Percentiles rank a stretch among this genome's conserved stretches.
phyloP scores from a whole-genome alignment of 768 basidiomycete species.

The Cystobasidium ongulense region DNA sequence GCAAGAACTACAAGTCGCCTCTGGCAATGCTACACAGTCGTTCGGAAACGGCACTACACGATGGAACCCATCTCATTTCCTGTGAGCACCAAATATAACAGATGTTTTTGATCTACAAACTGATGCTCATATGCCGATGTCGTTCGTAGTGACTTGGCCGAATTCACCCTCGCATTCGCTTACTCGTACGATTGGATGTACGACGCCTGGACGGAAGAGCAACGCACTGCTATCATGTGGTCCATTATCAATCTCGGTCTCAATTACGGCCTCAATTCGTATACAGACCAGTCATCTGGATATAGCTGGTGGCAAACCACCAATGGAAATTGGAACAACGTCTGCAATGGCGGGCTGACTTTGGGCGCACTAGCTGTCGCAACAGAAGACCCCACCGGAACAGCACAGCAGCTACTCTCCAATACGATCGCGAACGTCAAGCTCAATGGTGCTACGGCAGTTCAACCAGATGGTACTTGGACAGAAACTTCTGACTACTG shows the following conservation, averaged over 20 bases:
- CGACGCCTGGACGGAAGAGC: conserved; percentile 66
- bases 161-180: conserved; percentile 60
- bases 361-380: conserved; percentile 79
- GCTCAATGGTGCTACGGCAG: conserved; percentile 58
- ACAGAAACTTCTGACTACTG: conserved; percentile 73
- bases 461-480: conserved; percentile 71
- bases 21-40: not conserved
- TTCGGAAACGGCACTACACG: not conserved
- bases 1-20: conserved; percentile 69
- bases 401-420: conserved; percentile 59
- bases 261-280: conserved; percentile 32
- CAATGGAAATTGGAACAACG: conserved; percentile 82
- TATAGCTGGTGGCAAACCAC: conserved; percentile 39
- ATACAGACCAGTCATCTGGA: conserved; percentile 13
- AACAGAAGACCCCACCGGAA: conserved; percentile 65
- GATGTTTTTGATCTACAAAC: not conserved
- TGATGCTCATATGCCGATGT: not conserved
- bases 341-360: conserved; percentile 82
- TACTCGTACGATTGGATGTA: conserved; percentile 90
- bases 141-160: not conserved
- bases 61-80: conserved; percentile 12
- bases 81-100: not conserved
- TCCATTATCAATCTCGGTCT: conserved; percentile 75
- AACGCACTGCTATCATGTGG: conserved; percentile 60
- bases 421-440: conserved; percentile 66